Evolutionary conservation across 176 grass and related monocot species (phyloP).

Genomic region (Ensete glaucum): DNA sequence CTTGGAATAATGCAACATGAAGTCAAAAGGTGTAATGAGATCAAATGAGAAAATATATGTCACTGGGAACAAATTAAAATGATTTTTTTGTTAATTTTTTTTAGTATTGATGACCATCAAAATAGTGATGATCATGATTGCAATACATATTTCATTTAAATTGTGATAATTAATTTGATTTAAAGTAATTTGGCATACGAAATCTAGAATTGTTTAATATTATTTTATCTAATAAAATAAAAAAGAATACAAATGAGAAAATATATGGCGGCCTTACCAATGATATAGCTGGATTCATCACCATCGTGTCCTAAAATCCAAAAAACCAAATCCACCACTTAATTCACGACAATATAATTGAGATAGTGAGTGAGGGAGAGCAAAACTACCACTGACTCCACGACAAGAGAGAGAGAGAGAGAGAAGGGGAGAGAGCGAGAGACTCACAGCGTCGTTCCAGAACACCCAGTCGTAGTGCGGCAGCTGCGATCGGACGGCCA

Average conservation of each 20-base stretch:
- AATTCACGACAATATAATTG: not conserved
- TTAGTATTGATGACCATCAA: too few species aligned
- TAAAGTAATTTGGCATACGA: too few species aligned
- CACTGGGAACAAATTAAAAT: too few species aligned
- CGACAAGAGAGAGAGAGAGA: not conserved
- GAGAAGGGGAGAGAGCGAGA: not conserved
- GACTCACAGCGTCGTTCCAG: conserved; percentile 81
- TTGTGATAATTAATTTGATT: too few species aligned
- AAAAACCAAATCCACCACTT: not conserved
- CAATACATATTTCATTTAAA: too few species aligned
- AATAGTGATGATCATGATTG: too few species aligned
- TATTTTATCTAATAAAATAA: too few species aligned
- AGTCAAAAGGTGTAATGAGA: too few species aligned
- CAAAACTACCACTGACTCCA: not conserved
- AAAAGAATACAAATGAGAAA: not conserved
- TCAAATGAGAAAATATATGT: too few species aligned
- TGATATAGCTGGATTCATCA: conserved; percentile 46
- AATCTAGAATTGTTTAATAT: too few species aligned
- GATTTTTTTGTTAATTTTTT: too few species aligned
- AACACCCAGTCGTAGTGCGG: conserved; percentile 69
- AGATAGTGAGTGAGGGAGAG: not conserved
- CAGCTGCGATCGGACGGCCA: conserved; percentile 44
- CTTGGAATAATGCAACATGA: too few species aligned
- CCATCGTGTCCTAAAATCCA: conserved; percentile 59
- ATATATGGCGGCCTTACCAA: conserved; percentile 40